Evolutionary conservation across 2,329 filamentous ascomycete species (phyloP), one percentile per base, ranked within the genome.

Genomic region (Erysiphe pulchra): DNA sequence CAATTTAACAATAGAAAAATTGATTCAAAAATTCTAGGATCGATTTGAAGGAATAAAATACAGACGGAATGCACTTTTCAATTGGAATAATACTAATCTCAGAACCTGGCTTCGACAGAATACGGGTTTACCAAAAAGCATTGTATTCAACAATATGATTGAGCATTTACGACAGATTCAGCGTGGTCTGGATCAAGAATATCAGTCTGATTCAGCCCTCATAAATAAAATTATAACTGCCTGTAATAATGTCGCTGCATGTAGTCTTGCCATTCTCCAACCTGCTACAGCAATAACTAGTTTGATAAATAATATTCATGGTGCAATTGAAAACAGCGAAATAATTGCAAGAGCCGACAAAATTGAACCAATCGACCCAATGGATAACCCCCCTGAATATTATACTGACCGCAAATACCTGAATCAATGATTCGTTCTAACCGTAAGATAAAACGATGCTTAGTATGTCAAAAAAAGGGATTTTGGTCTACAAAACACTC

Each of bases 191-290:
- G 32, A 37, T 45, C 16, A 17, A 16, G 43, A 45, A 45, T 38
- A 17, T 28, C 43, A 45, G 13, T 24, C 32, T 9, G 32, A 45
- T 10, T 9, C 32, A 12, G 32, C 33, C 5, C 31, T 45, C 12
- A 28, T 10, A n/a, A 45, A 45, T 30, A 45, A 37, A 30, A 31
- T 45, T 30, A 38, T 45, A n/a, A 34, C 43, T n/a, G 43, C 43
- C 1, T n/a, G 14, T 16, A 37, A 24, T 16, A 30, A 38, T 16
- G 32, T 45, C n/a, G 10, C 32, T 2, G 43, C 43, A 18, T 45
- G 32, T 38, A 28, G 32, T 30, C 11, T 31, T 14, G 43, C 33
- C 12, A 8, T 37, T 37, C 9, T 38, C 8, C 17, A 41, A 16
- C 39, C 39, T 28, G 39, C 24, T 39, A 18, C n/a, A 11, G n/a